phyloP scores from a whole-genome alignment of 2,329 filamentous ascomycete species.

The Ustulina deusta region DNA sequence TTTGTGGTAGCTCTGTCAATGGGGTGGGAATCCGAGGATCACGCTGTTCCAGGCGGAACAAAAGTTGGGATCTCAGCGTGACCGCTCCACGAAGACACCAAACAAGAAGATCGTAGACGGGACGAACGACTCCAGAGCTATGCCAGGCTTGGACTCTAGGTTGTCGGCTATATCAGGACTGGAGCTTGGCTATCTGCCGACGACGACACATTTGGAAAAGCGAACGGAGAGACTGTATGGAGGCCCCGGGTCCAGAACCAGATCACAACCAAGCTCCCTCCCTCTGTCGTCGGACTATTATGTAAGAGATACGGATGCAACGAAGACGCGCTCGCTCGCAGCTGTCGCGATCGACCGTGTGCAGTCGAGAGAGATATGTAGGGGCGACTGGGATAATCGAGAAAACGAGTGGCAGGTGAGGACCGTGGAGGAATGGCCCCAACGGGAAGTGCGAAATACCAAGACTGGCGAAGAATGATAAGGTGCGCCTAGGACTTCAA shows the following conservation, averaged over 20 bases:
- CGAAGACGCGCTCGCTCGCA: conserved; percentile 10
- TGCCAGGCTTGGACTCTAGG: background rate
- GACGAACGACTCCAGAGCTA: background rate
- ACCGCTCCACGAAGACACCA: conserved; percentile 1
- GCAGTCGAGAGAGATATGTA: conserved; percentile 6
- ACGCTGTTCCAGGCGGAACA: background rate
- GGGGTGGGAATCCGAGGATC: conserved; percentile 9
- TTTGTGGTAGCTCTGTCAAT: conserved; percentile 21
- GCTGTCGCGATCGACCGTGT: conserved; percentile 21
- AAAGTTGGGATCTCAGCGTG: background rate
- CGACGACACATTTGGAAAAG: conserved; percentile 9
- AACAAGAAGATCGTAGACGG: background rate
- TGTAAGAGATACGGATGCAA: conserved; percentile 13
- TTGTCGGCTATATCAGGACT: conserved; percentile 5
- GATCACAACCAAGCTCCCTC: conserved; percentile 7
- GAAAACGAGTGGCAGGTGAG: conserved; percentile 33
- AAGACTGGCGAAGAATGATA: conserved; percentile 15
- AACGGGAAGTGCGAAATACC: conserved; percentile 2
- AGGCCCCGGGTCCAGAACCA: background rate
- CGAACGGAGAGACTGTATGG: background rate
- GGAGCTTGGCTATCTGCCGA: conserved; percentile 9
- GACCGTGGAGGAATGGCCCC: conserved; percentile 2
- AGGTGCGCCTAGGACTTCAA: conserved; percentile 30
- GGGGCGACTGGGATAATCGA: conserved; percentile 1
- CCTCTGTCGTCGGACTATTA: conserved; percentile 14